These are phyloP conservation scores for Zelopaecilomyces penicillatus DNA, from an alignment of 2,329 filamentous ascomycete genomes.

Conservation along the genomic window DNA sequence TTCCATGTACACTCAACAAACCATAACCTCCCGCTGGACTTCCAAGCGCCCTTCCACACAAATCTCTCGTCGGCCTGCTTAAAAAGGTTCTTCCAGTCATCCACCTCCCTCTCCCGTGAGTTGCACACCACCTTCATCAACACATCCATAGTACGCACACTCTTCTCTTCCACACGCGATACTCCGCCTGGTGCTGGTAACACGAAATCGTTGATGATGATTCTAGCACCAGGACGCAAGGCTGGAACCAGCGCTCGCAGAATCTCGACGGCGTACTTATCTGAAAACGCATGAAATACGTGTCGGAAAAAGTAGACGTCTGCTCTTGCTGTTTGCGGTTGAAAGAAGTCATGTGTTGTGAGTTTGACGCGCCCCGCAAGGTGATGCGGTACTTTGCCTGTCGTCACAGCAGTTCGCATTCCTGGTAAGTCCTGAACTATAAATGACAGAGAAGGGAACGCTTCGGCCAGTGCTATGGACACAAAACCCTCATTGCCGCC, in stretches of 20 bases:
- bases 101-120: constrained; percentile 34
- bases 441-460: constrained; percentile 25
- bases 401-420: constrained; percentile 27
- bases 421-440: constrained; percentile 41
- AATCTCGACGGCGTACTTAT: constrained; percentile 35
- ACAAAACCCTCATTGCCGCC: constrained; percentile 19
- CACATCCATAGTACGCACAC: constrained; percentile 34
- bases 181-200: constrained; percentile 23
- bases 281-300: constrained; percentile 49
- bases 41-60: constrained; percentile 23
- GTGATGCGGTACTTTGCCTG: constrained; percentile 21
- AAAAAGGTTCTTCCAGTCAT: constrained; percentile 36
- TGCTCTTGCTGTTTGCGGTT: constrained; percentile 38
- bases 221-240: constrained; percentile 37
- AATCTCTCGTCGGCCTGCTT: constrained; percentile 28
- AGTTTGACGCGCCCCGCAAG: constrained; percentile 27
- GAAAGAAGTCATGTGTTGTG: constrained; percentile 44
- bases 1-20: constrained; percentile 30
- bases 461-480: constrained; percentile 13
- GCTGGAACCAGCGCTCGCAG: constrained; percentile 38
- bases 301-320: constrained; percentile 47
- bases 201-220: constrained; percentile 31
- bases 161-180: constrained; percentile 27
- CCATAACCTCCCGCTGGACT: constrained; percentile 22
- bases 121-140: constrained; percentile 40